Evolutionary conservation across 176 grass and related monocot species (phyloP).

Genomic region (barley (Hordeum vulgare)): MorexV3_pseudomolecules_assembly NC_058518.1:496944589-496945088

Average conservation of each 20-base stretch:
- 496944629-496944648: constrained; percentile 54
- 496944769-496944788: not conserved
- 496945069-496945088: constrained; percentile 72
- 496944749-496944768: constrained; percentile 3
- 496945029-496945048: not conserved
- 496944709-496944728: constrained; percentile 48
- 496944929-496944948: constrained; percentile 67
- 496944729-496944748: constrained; percentile 26
- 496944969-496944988: constrained; percentile 10
- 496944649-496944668: constrained; percentile 58
- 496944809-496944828: constrained; percentile 40
- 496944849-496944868: constrained; percentile 9
- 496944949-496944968: constrained; percentile 6
- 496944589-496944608: constrained; percentile 45
- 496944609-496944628: constrained; percentile 47
- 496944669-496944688: constrained; percentile 53
- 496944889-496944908: constrained; percentile 46
- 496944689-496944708: constrained; percentile 43
- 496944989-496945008: not conserved
- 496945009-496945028: not conserved
- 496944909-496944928: constrained; percentile 81
- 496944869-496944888: constrained; percentile 34
- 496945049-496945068: not conserved
- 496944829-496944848: constrained; percentile 42
- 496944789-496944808: not conserved